Percentiles rank a stretch among this genome's conserved stretches.
phyloP scores from a whole-genome alignment of 345 rosid species.

The Eucalyptus sideroxylon region DNA sequence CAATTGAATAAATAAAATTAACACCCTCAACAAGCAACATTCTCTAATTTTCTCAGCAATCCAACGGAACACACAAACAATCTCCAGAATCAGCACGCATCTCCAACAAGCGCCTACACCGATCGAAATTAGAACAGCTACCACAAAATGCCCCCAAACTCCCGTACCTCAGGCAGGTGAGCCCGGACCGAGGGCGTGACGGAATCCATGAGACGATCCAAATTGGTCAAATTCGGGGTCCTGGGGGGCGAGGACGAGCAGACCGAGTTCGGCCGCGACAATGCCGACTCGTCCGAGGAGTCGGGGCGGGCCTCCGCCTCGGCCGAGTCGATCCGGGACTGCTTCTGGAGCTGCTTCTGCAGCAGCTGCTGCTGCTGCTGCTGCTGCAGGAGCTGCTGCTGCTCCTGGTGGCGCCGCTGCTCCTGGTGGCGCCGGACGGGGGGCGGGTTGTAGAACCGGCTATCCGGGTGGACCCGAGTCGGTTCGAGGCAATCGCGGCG shows the following conservation, averaged over 20 bases:
- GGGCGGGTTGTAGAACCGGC: conserved; percentile 29
- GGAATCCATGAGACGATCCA: conserved; percentile 44
- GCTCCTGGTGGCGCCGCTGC: conserved; percentile 18
- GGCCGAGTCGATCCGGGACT: background rate
- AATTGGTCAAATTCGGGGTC: conserved; percentile 11
- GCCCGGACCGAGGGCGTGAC: conserved; percentile 38
- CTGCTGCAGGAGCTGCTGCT: background rate
- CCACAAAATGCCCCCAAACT: background rate
- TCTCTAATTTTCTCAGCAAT: background rate
- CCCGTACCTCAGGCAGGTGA: conserved; percentile 21
- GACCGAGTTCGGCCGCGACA: conserved; percentile 13
- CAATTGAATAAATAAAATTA: background rate
- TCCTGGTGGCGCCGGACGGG: conserved; percentile 21
- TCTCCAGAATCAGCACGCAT: background rate
- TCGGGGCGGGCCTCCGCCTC: conserved; percentile 3
- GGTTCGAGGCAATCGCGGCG: background rate
- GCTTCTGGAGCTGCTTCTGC: conserved; percentile 3
- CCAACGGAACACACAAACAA: background rate
- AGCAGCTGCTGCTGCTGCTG: background rate
- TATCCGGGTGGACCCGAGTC: conserved; percentile 13
- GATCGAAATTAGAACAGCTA: background rate
- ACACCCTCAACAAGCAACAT: background rate
- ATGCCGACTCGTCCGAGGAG: conserved; percentile 16
- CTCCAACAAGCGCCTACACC: background rate
- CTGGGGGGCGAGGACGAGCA: conserved; percentile 6